Evolutionary conservation across 202 grass and related monocot species (phyloP), one percentile per base, ranked within the genome.

Genomic region (Carex arenaria): DNA sequence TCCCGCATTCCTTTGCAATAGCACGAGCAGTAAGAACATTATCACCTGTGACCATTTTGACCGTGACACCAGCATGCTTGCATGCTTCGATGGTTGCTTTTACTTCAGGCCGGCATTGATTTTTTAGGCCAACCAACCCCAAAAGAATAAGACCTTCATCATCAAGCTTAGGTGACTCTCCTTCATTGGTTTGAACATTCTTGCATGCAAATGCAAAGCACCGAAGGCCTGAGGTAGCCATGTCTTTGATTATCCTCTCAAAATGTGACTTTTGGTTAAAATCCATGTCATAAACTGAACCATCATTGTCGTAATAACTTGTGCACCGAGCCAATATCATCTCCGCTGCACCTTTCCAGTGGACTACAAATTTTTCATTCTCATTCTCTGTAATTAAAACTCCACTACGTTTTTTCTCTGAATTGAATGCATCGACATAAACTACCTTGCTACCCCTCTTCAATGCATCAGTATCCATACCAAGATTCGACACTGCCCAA

Each of bases 301-400:
- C 94, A 32, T 85, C 72, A 3, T 52, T 71, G 7, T 49, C 61
- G 0, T 89, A 59, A 30, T 88, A 97, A 63, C 19, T 52, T 0
- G 86, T 85, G 85, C 94, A 94, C 3, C 34, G 86, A 17, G 67
- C 67, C 78, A 97, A n/a, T 49, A 97, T 86, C 90, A 94, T 97
- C 88, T 97, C 94, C 0, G 94, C 94, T 0, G 94, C 92, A n/a
- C 94, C 94, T 76, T 97, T 97, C 92, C 92, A 97, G 40, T 97
- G 94, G 11, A 84, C 64, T 36, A 31, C 43, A 72, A 89, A 26
- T 10, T 28, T 79, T 38, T 72, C 59, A 9, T 73, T 79, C 0
- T 13, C 54, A 28, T 83, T 86, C 77, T 92, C 90, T 15, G 26
- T 68, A 32, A 94, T 9, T 49, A 92, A 28, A 32, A 97, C 85